Evolutionary conservation across 805 yeast species (phyloP), one percentile per base, ranked within the genome.

Genomic region (Jamesozyma rosinii): DNA sequence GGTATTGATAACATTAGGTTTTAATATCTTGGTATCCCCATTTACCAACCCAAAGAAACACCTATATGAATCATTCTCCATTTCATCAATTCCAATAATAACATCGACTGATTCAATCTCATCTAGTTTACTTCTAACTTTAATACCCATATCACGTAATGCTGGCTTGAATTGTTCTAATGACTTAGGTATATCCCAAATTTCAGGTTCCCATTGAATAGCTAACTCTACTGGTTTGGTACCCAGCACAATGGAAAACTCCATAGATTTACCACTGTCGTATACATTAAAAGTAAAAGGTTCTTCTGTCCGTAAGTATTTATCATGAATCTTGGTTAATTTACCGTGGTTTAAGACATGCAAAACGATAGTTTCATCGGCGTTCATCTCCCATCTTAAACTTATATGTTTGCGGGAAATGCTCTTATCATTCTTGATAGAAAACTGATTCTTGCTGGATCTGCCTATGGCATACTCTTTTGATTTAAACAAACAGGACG

Each of bases 361-460:
- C 11, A 42, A 2, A 1, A 45, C 31, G 18, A 17, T 18, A 40
- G 14, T 30, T 5, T 20, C n/a, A 3, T 44, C 43, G 14, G 33
- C 40, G 20, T 40, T 32, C 4, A 10, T 8, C 17, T 44, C 45
- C 58, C 61, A 56, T 26, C 37, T 33, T 2, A 59, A 22, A 14
- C 42, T 40, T 5, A 61, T 38, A 41, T 61, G 66, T 22, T 58
- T 48, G 22, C 66, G 49, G 1, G 66, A 61, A 37, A 61, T 57
- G 38, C 64, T 59, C 36, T 60, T 61, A 37, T 61, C 65, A 42
- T 58, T 57, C 33, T 58, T 58, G n/a, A 60, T 52, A 15, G 39
- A 40, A 21, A 60, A 46, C 11, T 46, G 44, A 45, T 53, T 54
- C 43, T 58, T 57, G 27, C 58, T 54, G 5, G 66, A 60, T 34